Conservation (phyloP, 352 stramenopile species). For the Phytophthora palmivora region DNA sequence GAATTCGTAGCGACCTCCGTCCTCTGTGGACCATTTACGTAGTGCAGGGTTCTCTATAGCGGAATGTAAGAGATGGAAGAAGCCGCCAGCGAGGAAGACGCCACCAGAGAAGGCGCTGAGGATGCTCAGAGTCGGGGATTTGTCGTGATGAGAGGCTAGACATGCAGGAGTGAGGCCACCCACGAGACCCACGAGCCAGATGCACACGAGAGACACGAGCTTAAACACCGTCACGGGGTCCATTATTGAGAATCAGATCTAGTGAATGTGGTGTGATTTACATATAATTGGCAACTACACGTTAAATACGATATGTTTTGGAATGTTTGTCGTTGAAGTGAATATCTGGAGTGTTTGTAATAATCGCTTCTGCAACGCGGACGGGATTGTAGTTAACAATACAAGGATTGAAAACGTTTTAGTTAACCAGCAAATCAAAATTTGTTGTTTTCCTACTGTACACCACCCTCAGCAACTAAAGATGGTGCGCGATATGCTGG, state of each 20-base stretch:
- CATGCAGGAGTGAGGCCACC: constrained; percentile 64
- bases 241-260: constrained; percentile 37
- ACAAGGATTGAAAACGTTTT: too few species aligned
- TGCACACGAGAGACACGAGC: constrained; percentile 74
- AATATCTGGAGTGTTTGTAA: too few species aligned
- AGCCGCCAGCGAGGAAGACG: constrained; percentile 81
- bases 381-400: too few species aligned
- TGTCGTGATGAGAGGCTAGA: constrained; percentile 46
- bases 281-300: too few species aligned
- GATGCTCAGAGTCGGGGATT: constrained; percentile 50
- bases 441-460: too few species aligned
- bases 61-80: constrained; percentile 78
- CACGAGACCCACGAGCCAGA: constrained; percentile 73
- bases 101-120: constrained; percentile 78
- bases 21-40: constrained; percentile 65
- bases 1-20: constrained; percentile 71
- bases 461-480: too few species aligned
- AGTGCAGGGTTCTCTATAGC: constrained; percentile 78
- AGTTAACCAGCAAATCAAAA: too few species aligned
- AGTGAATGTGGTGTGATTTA: too few species aligned
- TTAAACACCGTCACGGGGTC: constrained; percentile 76
- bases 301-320: too few species aligned
- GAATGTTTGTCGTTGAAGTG: too few species aligned
- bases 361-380: too few species aligned
- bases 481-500: too few species aligned